Percentiles rank a stretch among this genome's conserved stretches.
Conservation (phyloP, 768 basidiomycete genomes). For the Boletus reticulatus region DNA sequence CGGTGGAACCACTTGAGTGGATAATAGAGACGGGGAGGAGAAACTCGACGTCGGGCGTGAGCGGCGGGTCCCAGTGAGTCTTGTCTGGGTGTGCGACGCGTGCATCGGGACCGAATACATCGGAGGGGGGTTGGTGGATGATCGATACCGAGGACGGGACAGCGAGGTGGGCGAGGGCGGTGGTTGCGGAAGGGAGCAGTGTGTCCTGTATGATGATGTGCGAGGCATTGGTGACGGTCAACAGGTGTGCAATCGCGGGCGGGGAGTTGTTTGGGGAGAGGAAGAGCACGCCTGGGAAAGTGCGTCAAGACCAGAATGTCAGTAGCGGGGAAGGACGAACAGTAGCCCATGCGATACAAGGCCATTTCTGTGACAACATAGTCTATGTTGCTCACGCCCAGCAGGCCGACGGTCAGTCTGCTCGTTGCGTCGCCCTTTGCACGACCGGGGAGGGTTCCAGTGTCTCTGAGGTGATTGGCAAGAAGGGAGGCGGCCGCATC, state of each 20-base stretch:
- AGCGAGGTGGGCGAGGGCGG: constrained; percentile 14
- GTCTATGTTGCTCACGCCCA: constrained; percentile 28
- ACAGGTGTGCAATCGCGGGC: constrained; percentile 44
- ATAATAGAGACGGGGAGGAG: constrained; percentile 21
- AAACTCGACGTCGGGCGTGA: constrained; percentile 21
- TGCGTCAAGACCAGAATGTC: neutral
- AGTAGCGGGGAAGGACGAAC: constrained; percentile 10
- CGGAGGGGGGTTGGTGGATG: constrained; percentile 21
- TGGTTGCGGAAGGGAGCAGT: constrained; percentile 11
- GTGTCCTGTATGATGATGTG: constrained; percentile 24
- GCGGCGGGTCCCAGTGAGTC: constrained; percentile 16
- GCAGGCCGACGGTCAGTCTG: constrained; percentile 23
- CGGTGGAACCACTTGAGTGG: constrained; percentile 39
- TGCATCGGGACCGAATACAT: constrained; percentile 15
- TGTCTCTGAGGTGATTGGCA: constrained; percentile 22
- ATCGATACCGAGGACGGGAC: constrained; percentile 22
- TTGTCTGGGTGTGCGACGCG: constrained; percentile 20
- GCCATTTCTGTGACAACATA: constrained; percentile 26
- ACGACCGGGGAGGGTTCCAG: constrained; percentile 20
- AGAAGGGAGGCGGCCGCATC: constrained; percentile 28
- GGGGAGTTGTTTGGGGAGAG: constrained; percentile 46
- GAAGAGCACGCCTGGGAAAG: constrained; percentile 28
- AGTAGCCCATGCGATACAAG: constrained; percentile 32
- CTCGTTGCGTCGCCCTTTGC: constrained; percentile 23
- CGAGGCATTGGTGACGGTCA: constrained; percentile 24